These are phyloP conservation scores for Plectosphaerella cucumerina DNA, from an alignment of 2,329 filamentous ascomycete species.

Conservation along the genomic window DNA sequence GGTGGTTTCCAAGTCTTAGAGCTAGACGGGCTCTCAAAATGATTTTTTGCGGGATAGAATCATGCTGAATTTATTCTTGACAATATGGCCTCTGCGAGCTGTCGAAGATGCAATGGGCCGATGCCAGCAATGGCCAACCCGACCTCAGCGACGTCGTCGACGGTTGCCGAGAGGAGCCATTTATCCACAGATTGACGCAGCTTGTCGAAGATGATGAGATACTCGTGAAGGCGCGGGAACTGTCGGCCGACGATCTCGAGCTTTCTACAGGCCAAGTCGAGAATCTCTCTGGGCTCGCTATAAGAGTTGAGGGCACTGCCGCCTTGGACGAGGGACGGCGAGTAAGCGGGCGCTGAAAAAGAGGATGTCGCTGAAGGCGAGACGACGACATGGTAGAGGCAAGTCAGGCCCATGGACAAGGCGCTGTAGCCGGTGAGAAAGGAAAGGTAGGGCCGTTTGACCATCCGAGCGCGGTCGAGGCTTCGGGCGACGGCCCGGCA, in stretches of 20 bases:
- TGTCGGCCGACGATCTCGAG: slow-evolving; percentile 7
- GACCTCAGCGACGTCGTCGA: background rate
- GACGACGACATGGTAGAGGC: background rate
- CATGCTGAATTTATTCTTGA: background rate
- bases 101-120: background rate
- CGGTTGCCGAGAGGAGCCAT: background rate
- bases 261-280: slow-evolving; percentile 3
- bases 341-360: background rate
- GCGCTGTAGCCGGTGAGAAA: slow-evolving; percentile 2
- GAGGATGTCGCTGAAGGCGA: too few species aligned
- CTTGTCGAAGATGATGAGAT: background rate
- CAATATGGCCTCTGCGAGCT: background rate
- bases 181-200: background rate
- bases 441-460: slow-evolving; percentile 2
- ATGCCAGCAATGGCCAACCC: background rate
- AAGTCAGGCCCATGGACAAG: background rate
- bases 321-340: background rate
- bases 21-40: background rate
- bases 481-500: slow-evolving; percentile 6
- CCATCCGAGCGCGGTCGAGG: slow-evolving; percentile 4
- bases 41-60: background rate
- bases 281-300: background rate
- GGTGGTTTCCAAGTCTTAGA: background rate
- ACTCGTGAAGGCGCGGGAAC: slow-evolving; percentile 6
- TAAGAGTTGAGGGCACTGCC: too few species aligned